These are phyloP conservation scores for Biscogniauxia sp. DNA, from an alignment of 2,329 filamentous ascomycete species.

Conservation along the genomic window DNA sequence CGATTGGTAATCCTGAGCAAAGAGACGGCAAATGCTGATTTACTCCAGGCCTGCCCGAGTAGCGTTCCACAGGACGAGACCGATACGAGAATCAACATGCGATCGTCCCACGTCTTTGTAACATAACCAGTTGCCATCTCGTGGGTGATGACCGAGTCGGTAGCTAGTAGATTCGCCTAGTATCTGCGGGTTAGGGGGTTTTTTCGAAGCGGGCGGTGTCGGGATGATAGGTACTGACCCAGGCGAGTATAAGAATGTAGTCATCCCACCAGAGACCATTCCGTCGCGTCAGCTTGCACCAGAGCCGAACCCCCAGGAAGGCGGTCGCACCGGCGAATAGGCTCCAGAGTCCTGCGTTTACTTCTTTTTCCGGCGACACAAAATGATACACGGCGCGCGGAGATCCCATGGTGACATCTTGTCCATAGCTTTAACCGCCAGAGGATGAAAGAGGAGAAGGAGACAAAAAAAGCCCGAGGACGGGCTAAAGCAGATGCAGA, in stretches of 20 bases:
- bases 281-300: conserved; percentile 8
- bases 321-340: conserved; percentile 15
- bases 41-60: conserved; percentile 27
- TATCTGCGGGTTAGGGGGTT: background rate
- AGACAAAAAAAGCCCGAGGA: background rate
- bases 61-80: conserved; percentile 10
- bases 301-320: conserved; percentile 20
- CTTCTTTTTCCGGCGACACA: conserved; percentile 12
- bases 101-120: conserved; percentile 11
- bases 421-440: background rate
- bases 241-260: conserved; percentile 18
- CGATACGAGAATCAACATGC: conserved; percentile 13
- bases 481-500: background rate
- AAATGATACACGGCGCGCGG: background rate
- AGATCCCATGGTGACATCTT: background rate
- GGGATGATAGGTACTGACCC: conserved; percentile 15
- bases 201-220: background rate
- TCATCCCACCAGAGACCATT: conserved; percentile 18
- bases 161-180: conserved; percentile 9
- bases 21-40: conserved; percentile 39
- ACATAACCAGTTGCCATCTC: conserved; percentile 14
- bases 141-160: conserved; percentile 8
- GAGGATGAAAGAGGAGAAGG: background rate
- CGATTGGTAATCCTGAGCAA: conserved; percentile 32
- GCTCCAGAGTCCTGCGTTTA: conserved; percentile 19